A percentile compares a stretch with the other conserved stretches of the same genome.
These are phyloP conservation scores for Neopestalotiopsis clavispora DNA, from an alignment of 2,329 filamentous ascomycete species.

Conservation along the genomic window DNA sequence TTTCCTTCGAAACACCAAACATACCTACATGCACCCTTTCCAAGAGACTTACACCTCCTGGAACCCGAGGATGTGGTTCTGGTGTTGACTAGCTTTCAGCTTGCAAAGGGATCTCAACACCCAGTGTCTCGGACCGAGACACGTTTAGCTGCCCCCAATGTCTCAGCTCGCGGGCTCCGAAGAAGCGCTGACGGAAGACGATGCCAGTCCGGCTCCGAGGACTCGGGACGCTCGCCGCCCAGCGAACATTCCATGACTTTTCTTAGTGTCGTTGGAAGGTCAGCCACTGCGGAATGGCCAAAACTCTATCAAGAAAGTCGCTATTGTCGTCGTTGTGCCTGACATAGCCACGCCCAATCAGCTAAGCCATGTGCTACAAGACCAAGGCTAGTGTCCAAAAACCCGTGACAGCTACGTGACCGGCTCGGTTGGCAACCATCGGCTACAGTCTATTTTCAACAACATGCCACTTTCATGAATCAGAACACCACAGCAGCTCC, in stretches of 20 bases:
- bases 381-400: background rate
- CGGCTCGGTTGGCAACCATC: background rate
- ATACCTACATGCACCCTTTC: background rate
- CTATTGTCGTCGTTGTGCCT: background rate
- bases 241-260: background rate
- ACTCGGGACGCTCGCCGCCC: background rate
- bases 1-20: no score
- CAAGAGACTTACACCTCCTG: background rate
- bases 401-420: background rate
- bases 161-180: constrained; percentile 1
- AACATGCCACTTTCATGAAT: background rate
- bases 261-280: background rate
- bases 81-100: background rate
- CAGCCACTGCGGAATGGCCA: background rate
- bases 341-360: background rate
- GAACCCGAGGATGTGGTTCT: background rate
- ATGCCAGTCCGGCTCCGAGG: background rate
- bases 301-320: background rate
- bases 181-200: background rate
- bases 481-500: background rate
- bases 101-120: background rate
- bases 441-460: background rate
- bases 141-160: background rate
- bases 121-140: background rate
- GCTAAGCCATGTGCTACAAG: background rate